Evolutionary conservation across 225 moss, liverwort and hornwort species (phyloP).

Genomic region (Pseudoscleropodium purum): DNA sequence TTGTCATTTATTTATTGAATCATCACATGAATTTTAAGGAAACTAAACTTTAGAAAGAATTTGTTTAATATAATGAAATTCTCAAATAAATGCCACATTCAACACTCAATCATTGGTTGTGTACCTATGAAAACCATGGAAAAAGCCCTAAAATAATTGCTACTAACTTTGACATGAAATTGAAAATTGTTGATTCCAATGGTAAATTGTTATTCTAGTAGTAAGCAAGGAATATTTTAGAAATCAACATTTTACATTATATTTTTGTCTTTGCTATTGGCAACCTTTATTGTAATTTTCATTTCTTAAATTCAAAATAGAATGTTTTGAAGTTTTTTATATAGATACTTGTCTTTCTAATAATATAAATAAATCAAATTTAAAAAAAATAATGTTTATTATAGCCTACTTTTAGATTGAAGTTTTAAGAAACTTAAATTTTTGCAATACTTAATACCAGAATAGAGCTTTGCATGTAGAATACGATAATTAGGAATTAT

Average conservation of each 20-base stretch:
- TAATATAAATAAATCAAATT: neutral
- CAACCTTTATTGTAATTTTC: neutral
- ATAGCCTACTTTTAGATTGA: neutral
- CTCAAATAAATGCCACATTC: neutral
- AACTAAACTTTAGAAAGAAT: no score
- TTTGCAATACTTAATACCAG: neutral
- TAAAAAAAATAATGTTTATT: neutral
- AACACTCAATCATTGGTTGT: no score
- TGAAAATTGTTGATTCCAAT: neutral
- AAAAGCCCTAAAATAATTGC: neutral
- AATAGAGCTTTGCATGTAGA: no score
- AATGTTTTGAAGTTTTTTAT: neutral
- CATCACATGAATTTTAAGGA: neutral
- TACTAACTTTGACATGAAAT: neutral
- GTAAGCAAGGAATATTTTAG: neutral
- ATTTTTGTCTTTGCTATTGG: neutral
- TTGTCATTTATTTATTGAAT: neutral
- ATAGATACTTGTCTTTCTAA: neutral
- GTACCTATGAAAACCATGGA: fast-evolving
- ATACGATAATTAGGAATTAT: no score
- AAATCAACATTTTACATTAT: neutral
- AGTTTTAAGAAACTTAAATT: neutral
- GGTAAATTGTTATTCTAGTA: fast-evolving
- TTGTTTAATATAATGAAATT: neutral
- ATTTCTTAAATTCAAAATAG: neutral